A percentile compares a stretch with the other conserved stretches of the same genome.
Evolutionary conservation across 202 grass and related monocot genomes (phyloP).

Genomic region (Hordeum pubiflorum): DNA sequence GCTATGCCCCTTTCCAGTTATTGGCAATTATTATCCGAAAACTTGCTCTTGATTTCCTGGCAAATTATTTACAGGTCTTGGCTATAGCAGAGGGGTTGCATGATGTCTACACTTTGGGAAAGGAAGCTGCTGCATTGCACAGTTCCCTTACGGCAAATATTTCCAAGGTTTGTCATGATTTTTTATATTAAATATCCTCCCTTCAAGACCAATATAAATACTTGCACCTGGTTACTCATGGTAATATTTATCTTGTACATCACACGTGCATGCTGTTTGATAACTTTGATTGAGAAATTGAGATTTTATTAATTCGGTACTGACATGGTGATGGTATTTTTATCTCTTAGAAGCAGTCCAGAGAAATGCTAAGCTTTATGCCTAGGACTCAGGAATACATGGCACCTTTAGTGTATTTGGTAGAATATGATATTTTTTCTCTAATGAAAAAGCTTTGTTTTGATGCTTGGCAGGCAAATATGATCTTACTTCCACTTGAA

Average conservation of each 20-base stretch:
- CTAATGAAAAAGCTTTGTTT: constrained; percentile 19
- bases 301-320: background rate
- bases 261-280: constrained; percentile 18
- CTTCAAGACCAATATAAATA: constrained; percentile 22
- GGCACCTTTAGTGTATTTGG: background rate
- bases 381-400: constrained; percentile 2
- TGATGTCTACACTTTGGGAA: constrained; percentile 74
- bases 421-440: constrained; percentile 3
- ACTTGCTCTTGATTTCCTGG: constrained; percentile 28
- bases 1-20: constrained; percentile 3
- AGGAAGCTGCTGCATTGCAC: constrained; percentile 70
- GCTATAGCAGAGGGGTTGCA: constrained; percentile 88
- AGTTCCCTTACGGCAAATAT: constrained; percentile 70
- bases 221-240: background rate
- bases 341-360: background rate
- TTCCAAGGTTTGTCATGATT: constrained; percentile 55
- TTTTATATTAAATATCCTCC: constrained; percentile 27
- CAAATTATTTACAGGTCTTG: constrained; percentile 65
- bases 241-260: constrained; percentile 23
- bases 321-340: background rate
- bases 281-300: constrained; percentile 17
- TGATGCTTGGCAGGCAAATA: constrained; percentile 60
- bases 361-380: constrained; percentile 2
- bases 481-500: constrained; percentile 83
- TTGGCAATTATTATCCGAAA: background rate